A percentile compares a stretch with the other conserved stretches of the same genome.
Conservation (phyloP, 495 filamentous ascomycete genomes). For the Parmelia sp. region DNA sequence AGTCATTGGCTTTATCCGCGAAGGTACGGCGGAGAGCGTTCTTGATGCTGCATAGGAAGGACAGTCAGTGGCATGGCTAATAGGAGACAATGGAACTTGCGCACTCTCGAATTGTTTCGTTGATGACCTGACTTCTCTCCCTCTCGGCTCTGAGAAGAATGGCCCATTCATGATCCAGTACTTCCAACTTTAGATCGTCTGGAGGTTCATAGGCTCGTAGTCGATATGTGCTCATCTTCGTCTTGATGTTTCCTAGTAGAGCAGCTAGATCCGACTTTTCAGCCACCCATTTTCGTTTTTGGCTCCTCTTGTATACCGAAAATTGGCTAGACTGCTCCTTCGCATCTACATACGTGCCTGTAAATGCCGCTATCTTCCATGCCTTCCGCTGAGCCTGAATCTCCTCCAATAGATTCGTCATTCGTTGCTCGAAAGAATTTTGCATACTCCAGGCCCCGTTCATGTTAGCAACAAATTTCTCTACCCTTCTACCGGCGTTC, state of each 20-base stretch:
- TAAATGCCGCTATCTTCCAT: constrained; percentile 76
- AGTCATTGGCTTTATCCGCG: constrained; percentile 95
- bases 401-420: constrained; percentile 68
- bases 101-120: constrained; percentile 88
- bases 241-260: constrained; percentile 96
- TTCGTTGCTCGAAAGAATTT: constrained; percentile 82
- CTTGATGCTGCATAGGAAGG: constrained; percentile 62
- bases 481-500: constrained; percentile 89
- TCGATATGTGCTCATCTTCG: constrained; percentile 90
- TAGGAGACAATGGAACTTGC: constrained; percentile 33
- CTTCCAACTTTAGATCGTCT: constrained; percentile 66
- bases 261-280: constrained; percentile 94
- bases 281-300: constrained; percentile 91
- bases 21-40: constrained; percentile 86
- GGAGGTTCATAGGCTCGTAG: constrained; percentile 88
- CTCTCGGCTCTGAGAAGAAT: constrained; percentile 73
- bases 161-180: constrained; percentile 76
- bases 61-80: background rate
- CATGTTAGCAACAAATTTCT: constrained; percentile 99
- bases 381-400: constrained; percentile 63
- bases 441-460: constrained; percentile 99
- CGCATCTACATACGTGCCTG: constrained; percentile 87
- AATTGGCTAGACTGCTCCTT: constrained; percentile 81
- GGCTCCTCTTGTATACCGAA: constrained; percentile 74
- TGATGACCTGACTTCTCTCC: constrained; percentile 82